Evolutionary conservation across 805 yeast species (phyloP).

Genomic region (Candida sithepensis): DNA sequence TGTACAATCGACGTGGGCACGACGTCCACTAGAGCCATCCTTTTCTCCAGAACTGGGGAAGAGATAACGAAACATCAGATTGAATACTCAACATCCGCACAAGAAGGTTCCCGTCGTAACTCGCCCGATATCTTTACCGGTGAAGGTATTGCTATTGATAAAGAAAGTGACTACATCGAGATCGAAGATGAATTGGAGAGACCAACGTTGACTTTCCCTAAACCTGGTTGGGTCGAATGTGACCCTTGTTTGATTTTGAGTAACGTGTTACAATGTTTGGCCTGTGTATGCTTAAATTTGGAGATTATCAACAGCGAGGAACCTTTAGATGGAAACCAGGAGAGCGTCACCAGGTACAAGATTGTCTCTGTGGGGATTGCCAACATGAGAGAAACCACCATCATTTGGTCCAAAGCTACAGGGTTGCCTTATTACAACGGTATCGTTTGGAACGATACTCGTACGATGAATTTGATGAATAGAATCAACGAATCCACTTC

Average conservation of each 20-base stretch:
- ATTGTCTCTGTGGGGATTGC: constrained; percentile 83
- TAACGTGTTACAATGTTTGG: constrained; percentile 77
- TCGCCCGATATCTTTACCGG: constrained; percentile 61
- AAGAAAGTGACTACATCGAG: constrained; percentile 47
- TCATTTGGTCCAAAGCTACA: constrained; percentile 80
- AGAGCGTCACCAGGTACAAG: constrained; percentile 33
- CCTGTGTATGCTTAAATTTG: constrained; percentile 51
- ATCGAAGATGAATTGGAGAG: constrained; percentile 50
- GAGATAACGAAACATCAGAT: constrained; percentile 88
- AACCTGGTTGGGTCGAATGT: constrained; percentile 93
- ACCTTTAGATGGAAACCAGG: constrained; percentile 28
- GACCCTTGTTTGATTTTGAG: constrained; percentile 80
- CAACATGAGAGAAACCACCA: constrained; percentile 93
- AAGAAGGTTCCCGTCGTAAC: constrained; percentile 35
- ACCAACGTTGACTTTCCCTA: constrained; percentile 74
- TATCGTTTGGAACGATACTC: constrained; percentile 94
- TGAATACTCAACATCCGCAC: constrained; percentile 77
- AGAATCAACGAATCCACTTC: constrained; percentile 53
- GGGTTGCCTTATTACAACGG: constrained; percentile 84
- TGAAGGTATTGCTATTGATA: constrained; percentile 67
- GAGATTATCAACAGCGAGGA: constrained; percentile 52
- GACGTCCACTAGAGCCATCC: constrained; percentile 84
- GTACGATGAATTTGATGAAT: constrained; percentile 71
- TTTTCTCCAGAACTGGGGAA: constrained; percentile 67
- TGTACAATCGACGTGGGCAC: constrained; percentile 90